These are phyloP conservation scores for Immersiella caudata DNA, from an alignment of 495 filamentous ascomycete genomes.

Conservation along the genomic window DNA sequence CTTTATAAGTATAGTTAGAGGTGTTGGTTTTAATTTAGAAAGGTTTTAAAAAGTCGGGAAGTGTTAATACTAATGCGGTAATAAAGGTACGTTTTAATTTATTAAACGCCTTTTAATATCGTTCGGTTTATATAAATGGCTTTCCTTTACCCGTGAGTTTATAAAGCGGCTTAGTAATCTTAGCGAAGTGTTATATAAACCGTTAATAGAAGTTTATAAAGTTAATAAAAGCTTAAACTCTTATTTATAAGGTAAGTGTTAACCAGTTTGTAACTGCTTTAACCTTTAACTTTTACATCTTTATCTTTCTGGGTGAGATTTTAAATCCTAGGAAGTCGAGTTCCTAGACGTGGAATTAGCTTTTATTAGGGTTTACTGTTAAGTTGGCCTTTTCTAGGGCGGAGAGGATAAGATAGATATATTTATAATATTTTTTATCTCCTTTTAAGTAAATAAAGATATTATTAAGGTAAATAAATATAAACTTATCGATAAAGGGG, in stretches of 20 bases:
- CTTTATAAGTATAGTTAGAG: background rate
- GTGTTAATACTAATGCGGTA: background rate
- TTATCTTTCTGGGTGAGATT: background rate
- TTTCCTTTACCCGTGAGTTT: background rate
- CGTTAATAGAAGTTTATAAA: conserved; percentile 26
- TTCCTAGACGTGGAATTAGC: background rate
- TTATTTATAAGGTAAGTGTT: background rate
- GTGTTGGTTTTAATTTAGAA: background rate
- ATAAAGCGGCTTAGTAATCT: background rate
- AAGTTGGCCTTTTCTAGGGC: background rate
- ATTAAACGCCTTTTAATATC: background rate
- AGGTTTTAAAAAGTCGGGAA: background rate
- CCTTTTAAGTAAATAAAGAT: background rate
- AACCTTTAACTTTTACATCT: conserved; percentile 15
- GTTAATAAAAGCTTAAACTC: background rate
- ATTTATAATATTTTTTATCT: background rate
- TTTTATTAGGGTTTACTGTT: background rate
- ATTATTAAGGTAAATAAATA: background rate
- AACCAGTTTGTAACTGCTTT: background rate
- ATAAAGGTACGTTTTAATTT: background rate
- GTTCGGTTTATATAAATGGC: background rate
- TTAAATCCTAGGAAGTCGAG: conserved; percentile 1
- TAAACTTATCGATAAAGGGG: background rate
- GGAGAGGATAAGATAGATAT: background rate
- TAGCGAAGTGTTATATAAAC: conserved; percentile 12